Conservation (phyloP, 371 early-diverging fungal genomes). For the Mortierella polycephala region DNA sequence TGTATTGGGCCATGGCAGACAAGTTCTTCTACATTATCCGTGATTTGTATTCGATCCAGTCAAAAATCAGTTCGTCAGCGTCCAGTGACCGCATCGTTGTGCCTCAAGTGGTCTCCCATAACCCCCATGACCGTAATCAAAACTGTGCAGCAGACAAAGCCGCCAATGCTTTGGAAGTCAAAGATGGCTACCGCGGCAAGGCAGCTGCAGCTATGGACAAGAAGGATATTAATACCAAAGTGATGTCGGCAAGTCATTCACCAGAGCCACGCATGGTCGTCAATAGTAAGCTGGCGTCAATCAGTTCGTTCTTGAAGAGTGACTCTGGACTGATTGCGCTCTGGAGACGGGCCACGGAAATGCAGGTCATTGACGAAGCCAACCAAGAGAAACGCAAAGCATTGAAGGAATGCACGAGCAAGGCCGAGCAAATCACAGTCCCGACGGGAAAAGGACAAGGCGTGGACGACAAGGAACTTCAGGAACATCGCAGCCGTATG, state of each 20-base stretch:
- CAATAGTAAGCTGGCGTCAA: conserved; percentile 43
- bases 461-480: conserved; percentile 12
- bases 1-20: conserved; percentile 72
- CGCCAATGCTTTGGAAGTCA: conserved; percentile 14
- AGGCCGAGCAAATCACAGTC: background rate
- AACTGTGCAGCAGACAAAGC: conserved; percentile 16
- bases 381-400: conserved; percentile 36
- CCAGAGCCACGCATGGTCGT: conserved; percentile 39
- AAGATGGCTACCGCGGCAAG: conserved; percentile 2
- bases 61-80: conserved; percentile 50
- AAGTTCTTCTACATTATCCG: conserved; percentile 70
- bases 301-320: conserved; percentile 53
- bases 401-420: too few relatives aligned
- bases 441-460: conserved; percentile 3
- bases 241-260: conserved; percentile 3
- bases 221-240: background rate
- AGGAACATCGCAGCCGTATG: conserved; percentile 33
- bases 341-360: conserved; percentile 51
- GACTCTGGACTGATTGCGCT: conserved; percentile 52
- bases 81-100: conserved; percentile 30
- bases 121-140: conserved; percentile 26
- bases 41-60: conserved; percentile 67
- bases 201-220: background rate
- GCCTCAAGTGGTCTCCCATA: conserved; percentile 50
- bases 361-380: conserved; percentile 50